Base-by-base conservation (phyloP, 768 basidiomycete genomes). In the Hericium erinaceus region DNA sequence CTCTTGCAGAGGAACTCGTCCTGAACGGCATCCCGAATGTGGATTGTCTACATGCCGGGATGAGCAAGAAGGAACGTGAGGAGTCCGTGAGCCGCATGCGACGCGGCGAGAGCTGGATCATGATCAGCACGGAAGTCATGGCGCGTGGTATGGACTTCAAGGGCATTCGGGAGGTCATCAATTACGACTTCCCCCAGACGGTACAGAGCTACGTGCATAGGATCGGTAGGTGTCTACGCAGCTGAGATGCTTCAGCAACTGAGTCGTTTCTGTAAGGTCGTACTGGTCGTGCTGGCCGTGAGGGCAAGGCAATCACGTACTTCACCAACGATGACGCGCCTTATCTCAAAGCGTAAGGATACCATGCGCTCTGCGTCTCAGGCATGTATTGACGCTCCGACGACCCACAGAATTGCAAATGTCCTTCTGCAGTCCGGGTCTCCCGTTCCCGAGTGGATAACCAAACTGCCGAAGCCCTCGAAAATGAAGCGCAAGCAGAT, bases 111-210 rank as follows among this genome's bases (percentile, higher is more conserved):
- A 88, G 91, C 59, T 98, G 97, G 97, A 83, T 95, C 38, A 82
- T 98, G 81, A 81, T 99, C 49, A 91, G 87, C 62, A 99, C 97
- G 22, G 97, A 99, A 69, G 90, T 98, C 53, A 90, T 98, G 91
- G 93, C 92, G 22, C 81, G 97, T 64, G 97, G 97, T 3, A 94
- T 99, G 87, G 97, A 98, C 68, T 98, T 99, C 76, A 89, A 87
- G 69, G 94, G 95, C 10, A 83, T 95, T 54, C 77, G 85, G 58
- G 90, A 98, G 66, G 94, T 99, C 10, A 87, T 98, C 67, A 99
- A 98, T 70, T 95, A 90, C 65, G 95, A 98, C 72, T 98, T 98
- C 72, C 97, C 97, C 2, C 93, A 88, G 40, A 95, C 84, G 56
- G 87, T 95, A 2, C 93, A 95, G 69, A 94, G 90, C 66, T 99